Base-by-base conservation (phyloP, 352 stramenopile genomes). In the Elongisporangium undulatum region DNA sequence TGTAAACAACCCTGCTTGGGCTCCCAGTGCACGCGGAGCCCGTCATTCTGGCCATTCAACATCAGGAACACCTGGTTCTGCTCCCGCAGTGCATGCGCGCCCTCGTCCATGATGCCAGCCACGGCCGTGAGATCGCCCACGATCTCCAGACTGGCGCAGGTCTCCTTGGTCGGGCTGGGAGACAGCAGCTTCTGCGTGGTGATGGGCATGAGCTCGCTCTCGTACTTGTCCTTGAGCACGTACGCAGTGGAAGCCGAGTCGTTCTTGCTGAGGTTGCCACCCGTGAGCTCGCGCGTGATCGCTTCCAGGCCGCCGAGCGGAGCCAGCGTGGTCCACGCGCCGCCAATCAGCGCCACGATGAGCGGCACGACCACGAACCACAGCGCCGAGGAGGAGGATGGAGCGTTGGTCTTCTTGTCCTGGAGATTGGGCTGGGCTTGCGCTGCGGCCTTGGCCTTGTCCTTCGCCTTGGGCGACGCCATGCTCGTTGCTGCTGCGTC, bases 21-120 rank as follows among this genome's bases (percentile, higher is more conserved):
- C 16, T 66, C 49, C 74, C 69, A 92, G 7, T 63, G 61, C 38
- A 88, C 29, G 50, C 69, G 74, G 2, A 88, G 7, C 23, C 78
- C 80, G 16, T 85, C 69, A 59, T 89, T 83, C 50, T 86, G 51
- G 22, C 82, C 79, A 41, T 90, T 92, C 34, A 89, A 71, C 74
- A 86, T 83, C 55, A 92, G 67, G 39, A 92, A 87, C 50, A 89
- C 76, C 29, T 66, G 68, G 17, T 63, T 50, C 6, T 73, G 60
- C 0, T 55, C 50, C 53, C 68, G 74, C 22, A 89, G 61, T 55
- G 74, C 51, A 9, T 68, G 52, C 4, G 69, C 53, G 15, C 5
- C 29, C 8, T 59, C 60, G 16, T 50, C 65, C 49, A 87, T 49
- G 21, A 72, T 78, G 3, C 59, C 55, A 53, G 78, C 64, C 19